These are phyloP conservation scores for Emmonsia crescens DNA, from an alignment of 2,329 filamentous ascomycete genomes.

Conservation along the genomic window DNA sequence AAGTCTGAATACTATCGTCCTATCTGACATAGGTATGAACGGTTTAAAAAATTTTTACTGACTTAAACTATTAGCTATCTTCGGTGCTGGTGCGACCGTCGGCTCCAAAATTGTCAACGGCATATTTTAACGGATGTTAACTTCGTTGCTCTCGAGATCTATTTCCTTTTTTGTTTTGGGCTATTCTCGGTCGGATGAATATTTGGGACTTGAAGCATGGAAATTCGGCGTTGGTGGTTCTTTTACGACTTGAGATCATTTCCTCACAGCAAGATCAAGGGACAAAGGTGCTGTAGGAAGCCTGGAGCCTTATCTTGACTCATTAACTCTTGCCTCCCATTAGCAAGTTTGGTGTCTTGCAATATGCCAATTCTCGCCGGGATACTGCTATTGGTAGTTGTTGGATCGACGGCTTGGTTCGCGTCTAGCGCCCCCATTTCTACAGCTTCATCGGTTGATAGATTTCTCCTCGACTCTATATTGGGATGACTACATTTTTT, in stretches of 20 bases:
- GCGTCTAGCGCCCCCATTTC: not conserved
- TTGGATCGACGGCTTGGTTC: not conserved
- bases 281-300: not conserved
- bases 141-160: not conserved
- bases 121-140: constrained; percentile 54
- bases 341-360: not conserved
- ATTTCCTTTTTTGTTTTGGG: not conserved
- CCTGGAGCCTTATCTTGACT: not conserved
- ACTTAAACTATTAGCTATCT: constrained; percentile 58
- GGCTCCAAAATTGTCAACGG: constrained; percentile 83
- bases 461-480: not conserved
- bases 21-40: not conserved
- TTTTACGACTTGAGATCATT: not conserved
- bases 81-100: constrained; percentile 84
- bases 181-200: not conserved
- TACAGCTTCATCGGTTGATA: not conserved
- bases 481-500: not conserved
- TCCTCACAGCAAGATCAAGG: not conserved
- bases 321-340: not conserved
- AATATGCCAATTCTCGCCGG: not conserved
- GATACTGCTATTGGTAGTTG: not conserved
- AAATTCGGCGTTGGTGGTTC: constrained; percentile 3
- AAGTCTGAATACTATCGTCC: constrained; percentile 16
- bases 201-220: constrained; percentile 3
- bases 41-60: not conserved